A percentile compares a stretch with the other conserved stretches of the same genome.
Conservation (phyloP, 768 basidiomycete species). For the Suillus discolor region DNA sequence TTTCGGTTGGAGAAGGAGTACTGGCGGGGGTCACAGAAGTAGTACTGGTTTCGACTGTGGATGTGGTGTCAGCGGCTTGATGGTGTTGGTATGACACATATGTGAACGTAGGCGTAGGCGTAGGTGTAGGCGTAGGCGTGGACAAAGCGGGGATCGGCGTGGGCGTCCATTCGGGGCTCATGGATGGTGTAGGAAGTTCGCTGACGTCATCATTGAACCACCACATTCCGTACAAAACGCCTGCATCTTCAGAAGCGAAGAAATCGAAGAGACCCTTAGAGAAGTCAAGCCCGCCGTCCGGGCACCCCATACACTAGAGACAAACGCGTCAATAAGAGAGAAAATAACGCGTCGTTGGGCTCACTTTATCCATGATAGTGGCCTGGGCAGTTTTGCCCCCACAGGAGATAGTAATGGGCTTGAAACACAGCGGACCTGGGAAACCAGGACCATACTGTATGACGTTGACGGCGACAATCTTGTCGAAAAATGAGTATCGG, state of each 20-base stretch:
- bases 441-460: constrained; percentile 57
- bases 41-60: not conserved
- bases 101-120: not conserved
- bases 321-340: constrained; percentile 4
- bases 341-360: not conserved
- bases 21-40: too few species aligned
- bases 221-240: constrained; percentile 67
- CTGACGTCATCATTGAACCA: constrained; percentile 44
- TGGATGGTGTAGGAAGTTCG: constrained; percentile 4
- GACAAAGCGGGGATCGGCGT: not conserved
- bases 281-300: constrained; percentile 67
- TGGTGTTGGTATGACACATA: not conserved
- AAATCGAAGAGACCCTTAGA: constrained; percentile 62
- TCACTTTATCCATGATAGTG: constrained; percentile 61
- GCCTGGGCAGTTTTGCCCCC: constrained; percentile 58
- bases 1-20: not conserved
- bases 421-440: constrained; percentile 66
- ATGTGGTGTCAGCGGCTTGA: not conserved
- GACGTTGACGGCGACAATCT: constrained; percentile 32
- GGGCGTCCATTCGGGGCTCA: not conserved
- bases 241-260: constrained; percentile 51
- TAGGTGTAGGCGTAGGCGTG: not conserved
- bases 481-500: constrained; percentile 39
- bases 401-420: constrained; percentile 59
- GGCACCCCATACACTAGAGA: constrained; percentile 64